phyloP scores from a whole-genome alignment of 306 rosid species.

The Lablab purpureus region DNA sequence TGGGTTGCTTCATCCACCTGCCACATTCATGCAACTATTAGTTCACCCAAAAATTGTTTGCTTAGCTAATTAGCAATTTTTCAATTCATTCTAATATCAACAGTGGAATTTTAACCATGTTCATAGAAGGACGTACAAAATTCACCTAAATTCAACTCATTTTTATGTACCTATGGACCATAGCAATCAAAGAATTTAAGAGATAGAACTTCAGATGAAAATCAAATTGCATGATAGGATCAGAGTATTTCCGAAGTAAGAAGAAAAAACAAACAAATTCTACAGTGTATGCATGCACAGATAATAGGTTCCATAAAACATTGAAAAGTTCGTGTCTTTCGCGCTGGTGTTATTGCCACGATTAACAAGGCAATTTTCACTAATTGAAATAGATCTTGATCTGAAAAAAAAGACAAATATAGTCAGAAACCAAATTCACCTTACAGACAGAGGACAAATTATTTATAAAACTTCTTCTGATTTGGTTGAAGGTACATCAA shows the following conservation, averaged over 20 bases:
- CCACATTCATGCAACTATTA: neutral
- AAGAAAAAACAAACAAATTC: neutral
- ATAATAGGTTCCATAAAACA: neutral
- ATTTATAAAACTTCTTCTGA: neutral
- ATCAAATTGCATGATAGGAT: neutral
- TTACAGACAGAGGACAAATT: neutral
- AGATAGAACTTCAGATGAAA: neutral
- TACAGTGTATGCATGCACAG: slow-evolving; percentile 40
- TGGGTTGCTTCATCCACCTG: slow-evolving; percentile 72
- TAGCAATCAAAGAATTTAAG: slow-evolving; percentile 1
- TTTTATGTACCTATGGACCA: neutral
- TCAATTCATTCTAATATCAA: neutral
- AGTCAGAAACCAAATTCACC: neutral
- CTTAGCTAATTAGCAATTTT: neutral
- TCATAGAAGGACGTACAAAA: no score
- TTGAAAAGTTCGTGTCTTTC: neutral
- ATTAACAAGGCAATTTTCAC: neutral
- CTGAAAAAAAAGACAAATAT: neutral
- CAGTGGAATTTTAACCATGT: no score
- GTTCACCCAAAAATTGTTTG: neutral
- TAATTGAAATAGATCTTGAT: slow-evolving; percentile 42
- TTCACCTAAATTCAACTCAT: no score
- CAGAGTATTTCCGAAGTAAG: neutral
- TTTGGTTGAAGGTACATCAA: neutral
- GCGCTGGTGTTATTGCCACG: neutral